A percentile compares a stretch with the other conserved stretches of the same genome.
Conservation (phyloP, 495 filamentous ascomycete genomes). For the Penicillium chermesinum region DNA sequence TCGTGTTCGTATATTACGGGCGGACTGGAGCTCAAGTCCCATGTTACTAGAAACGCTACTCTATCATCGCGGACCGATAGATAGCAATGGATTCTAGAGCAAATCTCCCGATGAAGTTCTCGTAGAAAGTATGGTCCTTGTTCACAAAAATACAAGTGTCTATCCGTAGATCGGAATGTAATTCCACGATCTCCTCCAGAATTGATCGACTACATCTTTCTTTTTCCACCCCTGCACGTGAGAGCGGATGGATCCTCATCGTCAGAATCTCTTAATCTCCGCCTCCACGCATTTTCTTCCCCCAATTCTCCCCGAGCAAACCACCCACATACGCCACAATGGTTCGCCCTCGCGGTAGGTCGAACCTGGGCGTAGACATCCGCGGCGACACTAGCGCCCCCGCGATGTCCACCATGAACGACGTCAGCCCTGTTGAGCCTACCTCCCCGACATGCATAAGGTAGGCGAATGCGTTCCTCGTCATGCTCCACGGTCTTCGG, state of each 20-base stretch:
- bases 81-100: too few species aligned
- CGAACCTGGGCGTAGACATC: conserved; percentile 48
- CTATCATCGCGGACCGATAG: too few species aligned
- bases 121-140: too few species aligned
- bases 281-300: background rate
- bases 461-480: conserved; percentile 21
- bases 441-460: conserved; percentile 35
- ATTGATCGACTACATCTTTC: too few species aligned
- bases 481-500: background rate
- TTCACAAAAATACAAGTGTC: too few species aligned
- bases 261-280: background rate
- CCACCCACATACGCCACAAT: conserved; percentile 17
- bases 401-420: conserved; percentile 50
- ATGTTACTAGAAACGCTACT: too few species aligned
- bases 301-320: background rate
- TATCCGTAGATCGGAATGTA: too few species aligned
- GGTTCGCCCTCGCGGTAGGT: conserved; percentile 43
- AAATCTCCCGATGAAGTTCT: background rate
- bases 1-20: background rate
- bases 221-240: background rate
- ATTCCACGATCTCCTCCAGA: too few species aligned
- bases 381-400: conserved; percentile 49
- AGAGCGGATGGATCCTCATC: background rate
- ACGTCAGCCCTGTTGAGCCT: conserved; percentile 41
- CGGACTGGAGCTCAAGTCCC: background rate